Conservation (phyloP, 2,329 filamentous ascomycete genomes). For the Pseudogymnoascus sp. region DNA sequence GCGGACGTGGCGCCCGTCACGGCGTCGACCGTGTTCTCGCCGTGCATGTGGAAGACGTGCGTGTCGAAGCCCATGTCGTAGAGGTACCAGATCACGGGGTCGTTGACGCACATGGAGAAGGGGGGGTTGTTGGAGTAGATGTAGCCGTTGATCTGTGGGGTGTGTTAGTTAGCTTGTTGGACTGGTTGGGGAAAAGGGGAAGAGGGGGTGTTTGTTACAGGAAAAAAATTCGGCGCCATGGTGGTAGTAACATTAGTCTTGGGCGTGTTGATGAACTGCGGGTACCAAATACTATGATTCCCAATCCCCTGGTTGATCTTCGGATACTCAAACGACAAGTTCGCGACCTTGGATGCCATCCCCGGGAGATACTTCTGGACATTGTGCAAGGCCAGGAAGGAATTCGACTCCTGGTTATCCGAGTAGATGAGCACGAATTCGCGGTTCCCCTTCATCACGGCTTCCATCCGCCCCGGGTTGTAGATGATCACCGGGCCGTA, state of each 20-base stretch:
- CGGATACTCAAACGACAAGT: slow-evolving; percentile 14
- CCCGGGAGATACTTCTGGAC: slow-evolving; percentile 10
- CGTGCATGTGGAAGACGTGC: slow-evolving; percentile 27
- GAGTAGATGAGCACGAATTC: slow-evolving; percentile 24
- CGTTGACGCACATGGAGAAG: slow-evolving; percentile 26
- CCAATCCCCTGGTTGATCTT: background rate
- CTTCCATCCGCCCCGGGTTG: slow-evolving; percentile 21
- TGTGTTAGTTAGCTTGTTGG: background rate
- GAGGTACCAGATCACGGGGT: slow-evolving; percentile 28
- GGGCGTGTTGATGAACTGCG: background rate
- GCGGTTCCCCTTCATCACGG: slow-evolving; percentile 22
- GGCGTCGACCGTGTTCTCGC: slow-evolving; percentile 20
- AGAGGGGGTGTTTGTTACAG: background rate
- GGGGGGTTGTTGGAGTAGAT: slow-evolving; percentile 25
- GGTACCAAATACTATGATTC: background rate
- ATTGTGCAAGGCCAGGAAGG: slow-evolving; percentile 22
- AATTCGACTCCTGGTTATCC: slow-evolving; percentile 22
- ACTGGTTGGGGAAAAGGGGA: background rate
- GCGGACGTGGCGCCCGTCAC: slow-evolving; percentile 11
- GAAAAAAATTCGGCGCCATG: background rate
- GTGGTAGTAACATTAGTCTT: background rate
- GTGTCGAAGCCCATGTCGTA: slow-evolving; percentile 20
- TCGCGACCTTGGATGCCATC: background rate
- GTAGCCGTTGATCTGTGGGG: slow-evolving; percentile 23
- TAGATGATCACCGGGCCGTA: slow-evolving; percentile 25